Conservation (phyloP, 1,284 basidiomycete genomes). For the Cystobasidium sp. region DNA sequence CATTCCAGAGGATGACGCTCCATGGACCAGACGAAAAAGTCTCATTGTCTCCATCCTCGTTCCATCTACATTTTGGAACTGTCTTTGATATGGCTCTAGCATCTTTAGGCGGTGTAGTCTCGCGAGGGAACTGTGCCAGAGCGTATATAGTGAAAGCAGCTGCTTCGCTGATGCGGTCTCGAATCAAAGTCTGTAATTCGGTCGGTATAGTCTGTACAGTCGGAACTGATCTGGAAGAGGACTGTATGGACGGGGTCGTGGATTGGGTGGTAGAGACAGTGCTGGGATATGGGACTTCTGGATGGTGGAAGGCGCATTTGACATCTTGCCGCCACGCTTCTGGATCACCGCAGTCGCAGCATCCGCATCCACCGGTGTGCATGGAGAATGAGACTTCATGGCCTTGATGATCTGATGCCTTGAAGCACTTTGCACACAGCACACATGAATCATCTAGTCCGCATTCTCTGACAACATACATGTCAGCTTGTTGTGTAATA, state of each 20-base stretch:
- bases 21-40: constrained; percentile 67
- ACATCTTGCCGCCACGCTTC: constrained; percentile 70
- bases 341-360: constrained; percentile 88
- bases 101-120: constrained; percentile 17
- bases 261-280: neutral
- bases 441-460: constrained; percentile 85
- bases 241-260: neutral
- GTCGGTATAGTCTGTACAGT: constrained; percentile 32
- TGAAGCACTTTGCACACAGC: constrained; percentile 83
- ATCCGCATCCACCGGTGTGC: constrained; percentile 74
- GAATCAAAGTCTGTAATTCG: constrained; percentile 26
- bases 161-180: constrained; percentile 23
- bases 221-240: constrained; percentile 15
- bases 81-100: neutral
- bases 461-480: constrained; percentile 70
- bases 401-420: constrained; percentile 73
- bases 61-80: neutral
- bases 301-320: constrained; percentile 45
- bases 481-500: constrained; percentile 2
- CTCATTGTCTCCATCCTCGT: constrained; percentile 45
- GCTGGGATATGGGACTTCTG: constrained; percentile 39
- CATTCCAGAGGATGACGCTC: constrained; percentile 90
- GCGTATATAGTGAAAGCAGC: neutral
- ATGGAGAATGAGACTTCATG: constrained; percentile 92
- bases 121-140: constrained; percentile 13